A percentile compares a stretch with the other conserved stretches of the same genome.
Evolutionary conservation across 805 yeast species (phyloP).

Genomic region (Sugiyamaella mastotermitis): DNA sequence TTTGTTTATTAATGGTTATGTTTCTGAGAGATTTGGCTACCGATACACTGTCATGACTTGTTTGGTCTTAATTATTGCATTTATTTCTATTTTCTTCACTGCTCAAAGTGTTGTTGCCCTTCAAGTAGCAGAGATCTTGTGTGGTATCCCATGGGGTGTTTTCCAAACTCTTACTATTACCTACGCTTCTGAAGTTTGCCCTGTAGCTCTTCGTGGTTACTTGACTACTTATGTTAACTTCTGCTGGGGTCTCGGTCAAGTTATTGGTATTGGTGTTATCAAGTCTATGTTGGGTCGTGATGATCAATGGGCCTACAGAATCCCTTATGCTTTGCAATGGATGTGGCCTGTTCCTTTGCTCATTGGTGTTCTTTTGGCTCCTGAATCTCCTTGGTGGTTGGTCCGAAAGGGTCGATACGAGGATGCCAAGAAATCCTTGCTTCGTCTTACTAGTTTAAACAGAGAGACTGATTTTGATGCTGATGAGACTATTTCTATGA

Average conservation of each 20-base stretch:
- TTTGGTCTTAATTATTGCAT: slow-evolving; percentile 31
- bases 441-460: slow-evolving; percentile 37
- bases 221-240: slow-evolving; percentile 48
- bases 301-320: slow-evolving; percentile 39
- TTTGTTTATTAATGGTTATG: slow-evolving; percentile 38
- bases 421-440: slow-evolving; percentile 39
- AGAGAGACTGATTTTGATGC: slow-evolving; percentile 22
- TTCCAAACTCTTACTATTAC: slow-evolving; percentile 46
- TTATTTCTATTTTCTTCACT: slow-evolving; percentile 47
- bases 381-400: slow-evolving; percentile 55
- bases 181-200: slow-evolving; percentile 57
- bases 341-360: slow-evolving; percentile 48
- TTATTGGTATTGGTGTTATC: slow-evolving; percentile 49
- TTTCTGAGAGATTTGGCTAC: slow-evolving; percentile 43
- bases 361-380: slow-evolving; percentile 38
- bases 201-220: slow-evolving; percentile 43
- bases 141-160: slow-evolving; percentile 46
- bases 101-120: slow-evolving; percentile 35
- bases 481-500: slow-evolving; percentile 38
- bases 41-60: slow-evolving; percentile 36
- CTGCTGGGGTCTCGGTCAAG: slow-evolving; percentile 56
- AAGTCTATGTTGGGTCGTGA: slow-evolving; percentile 29
- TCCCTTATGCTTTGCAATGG: slow-evolving; percentile 60
- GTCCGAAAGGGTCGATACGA: slow-evolving; percentile 36
- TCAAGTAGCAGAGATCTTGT: slow-evolving; percentile 35